Evolutionary conservation across 331 rosid genomes (phyloP).

Genomic region (Pyrus hybrid): DNA sequence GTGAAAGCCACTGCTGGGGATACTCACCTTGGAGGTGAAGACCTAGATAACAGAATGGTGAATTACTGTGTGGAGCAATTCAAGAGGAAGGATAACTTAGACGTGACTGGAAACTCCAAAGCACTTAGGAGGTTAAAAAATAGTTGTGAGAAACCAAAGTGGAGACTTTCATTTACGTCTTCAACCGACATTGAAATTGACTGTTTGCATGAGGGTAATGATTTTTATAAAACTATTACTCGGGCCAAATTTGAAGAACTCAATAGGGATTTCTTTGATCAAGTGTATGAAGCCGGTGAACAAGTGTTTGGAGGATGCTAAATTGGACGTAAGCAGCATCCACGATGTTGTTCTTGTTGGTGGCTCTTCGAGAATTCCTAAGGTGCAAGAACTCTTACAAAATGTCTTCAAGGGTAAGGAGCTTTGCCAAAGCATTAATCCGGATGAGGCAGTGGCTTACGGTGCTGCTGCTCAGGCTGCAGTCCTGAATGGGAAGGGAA

Average conservation of each 20-base stretch:
- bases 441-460: conserved; percentile 30
- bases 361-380: conserved; percentile 60
- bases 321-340: not conserved
- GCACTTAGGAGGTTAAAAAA: conserved; percentile 9
- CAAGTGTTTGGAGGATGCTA: conserved; percentile 16
- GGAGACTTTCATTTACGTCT: not conserved
- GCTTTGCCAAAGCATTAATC: conserved; percentile 48
- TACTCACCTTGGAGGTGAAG: not conserved
- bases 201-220: not conserved
- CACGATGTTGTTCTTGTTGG: conserved; percentile 58
- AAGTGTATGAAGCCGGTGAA: conserved; percentile 13
- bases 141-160: not conserved
- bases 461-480: not conserved
- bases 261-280: conserved; percentile 10
- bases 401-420: conserved; percentile 53
- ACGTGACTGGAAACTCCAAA: conserved; percentile 27
- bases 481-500: not conserved
- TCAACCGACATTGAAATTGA: not conserved
- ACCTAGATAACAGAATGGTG: not conserved
- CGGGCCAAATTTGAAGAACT: conserved; percentile 11
- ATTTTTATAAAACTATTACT: not conserved
- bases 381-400: conserved; percentile 44
- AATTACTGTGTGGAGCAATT: conserved; percentile 18
- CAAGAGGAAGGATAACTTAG: conserved; percentile 20
- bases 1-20: not conserved